Conservation (phyloP, 2,329 filamentous ascomycete genomes). For the Alternaria sp. region DNA sequence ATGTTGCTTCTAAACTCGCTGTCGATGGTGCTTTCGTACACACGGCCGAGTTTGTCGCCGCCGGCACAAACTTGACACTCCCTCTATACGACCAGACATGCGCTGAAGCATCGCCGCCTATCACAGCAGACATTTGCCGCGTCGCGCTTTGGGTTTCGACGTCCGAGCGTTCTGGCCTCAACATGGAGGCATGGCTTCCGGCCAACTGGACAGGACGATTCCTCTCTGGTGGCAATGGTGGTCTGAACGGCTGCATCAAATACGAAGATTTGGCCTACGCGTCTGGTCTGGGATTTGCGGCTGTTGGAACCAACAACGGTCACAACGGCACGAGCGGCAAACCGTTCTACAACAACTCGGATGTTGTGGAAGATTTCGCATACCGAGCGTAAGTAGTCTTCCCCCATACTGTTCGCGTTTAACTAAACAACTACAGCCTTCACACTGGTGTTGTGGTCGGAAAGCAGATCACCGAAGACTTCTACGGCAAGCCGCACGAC, state of each 20-base stretch:
- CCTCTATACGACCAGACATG: conserved; percentile 54
- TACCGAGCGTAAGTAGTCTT: conserved; percentile 50
- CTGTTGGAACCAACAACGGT: conserved; percentile 54
- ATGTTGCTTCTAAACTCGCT: conserved; percentile 41
- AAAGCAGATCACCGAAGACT: conserved; percentile 51
- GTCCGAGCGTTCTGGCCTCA: conserved; percentile 51
- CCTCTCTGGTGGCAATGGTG: conserved; percentile 49
- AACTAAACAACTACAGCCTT: conserved; percentile 35
- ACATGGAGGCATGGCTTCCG: conserved; percentile 57
- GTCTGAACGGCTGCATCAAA: conserved; percentile 52
- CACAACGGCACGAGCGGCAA: conserved; percentile 56
- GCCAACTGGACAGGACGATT: conserved; percentile 53
- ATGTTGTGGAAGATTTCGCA: conserved; percentile 59
- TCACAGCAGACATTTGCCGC: conserved; percentile 52
- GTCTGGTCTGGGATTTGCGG: conserved; percentile 50
- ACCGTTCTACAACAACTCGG: conserved; percentile 57
- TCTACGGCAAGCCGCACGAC: conserved; percentile 51
- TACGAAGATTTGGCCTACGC: conserved; percentile 53
- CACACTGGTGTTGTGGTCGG: conserved; percentile 45
- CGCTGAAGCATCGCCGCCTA: conserved; percentile 31
- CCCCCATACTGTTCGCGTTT: not conserved
- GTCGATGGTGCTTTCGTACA: conserved; percentile 48
- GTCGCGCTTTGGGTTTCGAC: conserved; percentile 53
- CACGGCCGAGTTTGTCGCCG: conserved; percentile 50
- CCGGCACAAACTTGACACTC: conserved; percentile 52